Base-by-base conservation (phyloP, 1,284 basidiomycete species). In the Takashimella tepidaria region DNA sequence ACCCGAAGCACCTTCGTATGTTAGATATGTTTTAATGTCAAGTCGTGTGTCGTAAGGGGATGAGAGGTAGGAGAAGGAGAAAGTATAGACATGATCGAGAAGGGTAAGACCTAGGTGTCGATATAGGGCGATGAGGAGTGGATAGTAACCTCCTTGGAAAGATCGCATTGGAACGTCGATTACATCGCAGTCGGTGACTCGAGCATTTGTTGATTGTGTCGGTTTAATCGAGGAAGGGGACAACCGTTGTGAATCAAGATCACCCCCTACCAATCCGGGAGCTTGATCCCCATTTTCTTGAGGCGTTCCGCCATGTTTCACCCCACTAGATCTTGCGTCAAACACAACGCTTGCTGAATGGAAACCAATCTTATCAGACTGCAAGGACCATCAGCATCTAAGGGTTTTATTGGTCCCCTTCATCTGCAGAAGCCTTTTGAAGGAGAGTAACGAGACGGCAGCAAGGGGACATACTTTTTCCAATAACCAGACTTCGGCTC, bases 151-250 rank as follows among this genome's bases (percentile, higher is more conserved):
- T 75, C 84, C 84, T 78, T 88, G 86, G 67, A 88, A 88, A 1
- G 83, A 84, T 21, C 86, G 76, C 86, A 88, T 88, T 1, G 87
- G 87, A 0, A 87, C 86, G 64, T 88, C 85, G 4, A 88, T 78
- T 45, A 60, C 31, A 37, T 37, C 5, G 53, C 54, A 19, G n/a
- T n/a, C n/a, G n/a, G n/a, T n/a, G n/a, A n/a, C n/a, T n/a, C n/a
- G n/a, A n/a, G n/a, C n/a, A n/a, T n/a, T n/a, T n/a, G n/a, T n/a
- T n/a, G n/a, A n/a, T n/a, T n/a, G n/a, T n/a, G n/a, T n/a, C n/a
- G n/a, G n/a, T n/a, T n/a, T n/a, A n/a, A n/a, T n/a, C n/a, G n/a
- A n/a, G n/a, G n/a, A n/a, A n/a, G n/a, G n/a, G n/a, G n/a, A n/a
- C n/a, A n/a, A n/a, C n/a, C n/a, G n/a, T n/a, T n/a, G n/a, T n/a